A percentile compares a stretch with the other conserved stretches of the same genome.
These are phyloP conservation scores for Coemansia sp. DNA, from an alignment of 192 early-diverging fungal species.

Conservation along the genomic window DNA sequence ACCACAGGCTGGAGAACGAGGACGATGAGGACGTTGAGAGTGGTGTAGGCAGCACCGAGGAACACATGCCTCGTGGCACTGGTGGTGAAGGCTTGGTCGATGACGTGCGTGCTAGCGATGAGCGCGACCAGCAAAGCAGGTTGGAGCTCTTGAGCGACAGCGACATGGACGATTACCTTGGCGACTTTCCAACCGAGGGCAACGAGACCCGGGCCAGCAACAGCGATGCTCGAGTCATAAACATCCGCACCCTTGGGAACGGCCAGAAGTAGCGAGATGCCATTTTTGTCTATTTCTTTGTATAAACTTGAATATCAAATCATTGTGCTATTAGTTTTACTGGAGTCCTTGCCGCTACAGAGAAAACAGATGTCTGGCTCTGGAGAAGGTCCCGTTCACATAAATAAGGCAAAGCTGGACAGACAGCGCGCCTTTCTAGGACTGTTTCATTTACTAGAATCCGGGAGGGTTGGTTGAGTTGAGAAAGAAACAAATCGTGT, in stretches of 20 bases:
- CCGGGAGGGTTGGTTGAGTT: too few relatives aligned
- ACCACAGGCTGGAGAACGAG: slow-evolving; percentile 30
- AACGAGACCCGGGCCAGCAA: not conserved
- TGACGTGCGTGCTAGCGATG: not conserved
- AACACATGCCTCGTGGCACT: not conserved
- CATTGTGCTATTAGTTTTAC: too few relatives aligned
- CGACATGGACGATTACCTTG: slow-evolving; percentile 18
- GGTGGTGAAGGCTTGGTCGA: not conserved
- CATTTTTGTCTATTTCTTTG: not conserved
- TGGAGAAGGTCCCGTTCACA: too few relatives aligned
- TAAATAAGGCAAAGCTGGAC: too few relatives aligned
- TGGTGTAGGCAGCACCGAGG: not conserved
- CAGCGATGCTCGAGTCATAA: slow-evolving; percentile 10
- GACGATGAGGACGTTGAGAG: slow-evolving; percentile 10
- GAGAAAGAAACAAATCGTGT: too few relatives aligned
- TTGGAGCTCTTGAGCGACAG: slow-evolving; percentile 26
- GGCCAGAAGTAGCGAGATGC: not conserved
- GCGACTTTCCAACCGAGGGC: not conserved
- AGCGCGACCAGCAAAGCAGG: slow-evolving; percentile 2
- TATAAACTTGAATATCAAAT: not conserved
- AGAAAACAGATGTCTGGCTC: too few relatives aligned
- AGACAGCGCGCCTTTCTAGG: too few relatives aligned
- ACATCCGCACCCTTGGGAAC: not conserved
- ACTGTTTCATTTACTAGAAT: too few relatives aligned
- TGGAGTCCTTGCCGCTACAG: too few relatives aligned